These are phyloP conservation scores for Tylopilus subfusipes DNA, from an alignment of 768 basidiomycete genomes.

Conservation along the genomic window DNA sequence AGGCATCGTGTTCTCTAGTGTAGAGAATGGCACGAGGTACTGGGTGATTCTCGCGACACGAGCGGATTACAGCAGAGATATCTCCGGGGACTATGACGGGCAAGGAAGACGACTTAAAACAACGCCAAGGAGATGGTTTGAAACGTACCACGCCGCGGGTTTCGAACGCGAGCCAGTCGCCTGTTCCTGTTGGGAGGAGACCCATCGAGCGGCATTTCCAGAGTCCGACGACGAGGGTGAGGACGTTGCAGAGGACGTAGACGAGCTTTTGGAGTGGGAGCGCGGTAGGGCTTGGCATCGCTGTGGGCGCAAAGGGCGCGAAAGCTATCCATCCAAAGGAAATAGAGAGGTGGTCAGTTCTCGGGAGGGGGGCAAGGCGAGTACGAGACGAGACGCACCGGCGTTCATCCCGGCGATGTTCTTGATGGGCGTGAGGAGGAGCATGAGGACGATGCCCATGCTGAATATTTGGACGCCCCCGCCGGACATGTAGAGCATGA, in stretches of 20 bases:
- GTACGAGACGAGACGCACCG: conserved; percentile 47
- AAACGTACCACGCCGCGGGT: conserved; percentile 57
- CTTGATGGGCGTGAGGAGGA: conserved; percentile 82
- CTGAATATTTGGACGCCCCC: conserved; percentile 95
- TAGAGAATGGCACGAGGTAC: conserved; percentile 16
- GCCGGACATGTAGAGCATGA: conserved; percentile 99
- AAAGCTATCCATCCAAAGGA: too few species aligned
- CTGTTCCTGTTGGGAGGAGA: conserved; percentile 82
- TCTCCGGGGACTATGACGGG: conserved; percentile 40
- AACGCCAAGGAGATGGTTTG: not conserved
- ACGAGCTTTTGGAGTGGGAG: conserved; percentile 68
- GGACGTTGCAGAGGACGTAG: conserved; percentile 68
- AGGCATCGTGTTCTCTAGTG: conserved; percentile 15
- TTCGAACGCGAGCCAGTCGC: conserved; percentile 95
- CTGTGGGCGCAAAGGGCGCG: conserved; percentile 57
- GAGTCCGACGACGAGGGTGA: conserved; percentile 79
- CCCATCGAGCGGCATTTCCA: conserved; percentile 97
- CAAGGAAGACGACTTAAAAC: not conserved
- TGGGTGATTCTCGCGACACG: conserved; percentile 10
- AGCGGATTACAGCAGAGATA: conserved; percentile 38
- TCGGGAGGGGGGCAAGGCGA: not conserved
- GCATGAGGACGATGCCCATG: conserved; percentile 94
- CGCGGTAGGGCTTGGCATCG: conserved; percentile 43
- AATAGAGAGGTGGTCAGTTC: too few species aligned
- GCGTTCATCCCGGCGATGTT: conserved; percentile 76